These are phyloP conservation scores for Suillus subalutaceus DNA, from an alignment of 768 basidiomycete species.

Conservation along the genomic window DNA sequence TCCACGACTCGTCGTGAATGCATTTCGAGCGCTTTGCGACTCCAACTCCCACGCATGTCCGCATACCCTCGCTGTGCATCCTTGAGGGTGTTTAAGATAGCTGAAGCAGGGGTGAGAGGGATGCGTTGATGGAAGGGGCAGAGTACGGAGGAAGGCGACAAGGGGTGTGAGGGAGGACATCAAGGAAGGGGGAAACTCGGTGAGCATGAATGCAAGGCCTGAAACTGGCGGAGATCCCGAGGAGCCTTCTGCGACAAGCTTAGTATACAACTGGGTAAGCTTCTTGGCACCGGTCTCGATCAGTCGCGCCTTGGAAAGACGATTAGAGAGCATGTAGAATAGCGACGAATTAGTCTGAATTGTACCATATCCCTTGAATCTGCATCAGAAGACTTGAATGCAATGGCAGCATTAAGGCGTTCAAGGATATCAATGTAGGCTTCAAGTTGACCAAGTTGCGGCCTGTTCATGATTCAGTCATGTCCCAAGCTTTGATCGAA, in stretches of 20 bases:
- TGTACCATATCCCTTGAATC: slow-evolving; percentile 58
- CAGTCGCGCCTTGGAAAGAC: slow-evolving; percentile 55
- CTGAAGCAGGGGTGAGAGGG: slow-evolving; percentile 74
- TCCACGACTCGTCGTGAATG: slow-evolving; percentile 72
- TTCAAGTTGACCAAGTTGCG: slow-evolving; percentile 67
- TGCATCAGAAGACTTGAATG: slow-evolving; percentile 66
- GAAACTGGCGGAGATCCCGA: slow-evolving; percentile 71
- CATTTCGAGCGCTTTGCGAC: slow-evolving; percentile 70
- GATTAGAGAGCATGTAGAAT: neutral
- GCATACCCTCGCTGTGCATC: slow-evolving; percentile 85
- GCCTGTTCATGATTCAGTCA: slow-evolving; percentile 42
- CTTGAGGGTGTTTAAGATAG: slow-evolving; percentile 64
- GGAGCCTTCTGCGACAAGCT: slow-evolving; percentile 83
- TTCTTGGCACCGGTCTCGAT: slow-evolving; percentile 86
- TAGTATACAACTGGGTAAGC: slow-evolving; percentile 80
- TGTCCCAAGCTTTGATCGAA: slow-evolving; percentile 9
- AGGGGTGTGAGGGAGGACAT: slow-evolving; percentile 61
- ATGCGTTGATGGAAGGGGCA: slow-evolving; percentile 79
- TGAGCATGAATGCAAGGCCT: slow-evolving; percentile 55
- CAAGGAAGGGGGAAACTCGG: slow-evolving; percentile 57
- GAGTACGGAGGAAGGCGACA: slow-evolving; percentile 66
- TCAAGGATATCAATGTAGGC: slow-evolving; percentile 74
- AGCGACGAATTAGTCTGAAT: neutral
- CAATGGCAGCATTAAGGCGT: slow-evolving; percentile 76
- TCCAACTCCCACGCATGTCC: slow-evolving; percentile 85